Evolutionary conservation across 2,329 filamentous ascomycete species (phyloP).

Genomic region (Fusarium sp.): DNA sequence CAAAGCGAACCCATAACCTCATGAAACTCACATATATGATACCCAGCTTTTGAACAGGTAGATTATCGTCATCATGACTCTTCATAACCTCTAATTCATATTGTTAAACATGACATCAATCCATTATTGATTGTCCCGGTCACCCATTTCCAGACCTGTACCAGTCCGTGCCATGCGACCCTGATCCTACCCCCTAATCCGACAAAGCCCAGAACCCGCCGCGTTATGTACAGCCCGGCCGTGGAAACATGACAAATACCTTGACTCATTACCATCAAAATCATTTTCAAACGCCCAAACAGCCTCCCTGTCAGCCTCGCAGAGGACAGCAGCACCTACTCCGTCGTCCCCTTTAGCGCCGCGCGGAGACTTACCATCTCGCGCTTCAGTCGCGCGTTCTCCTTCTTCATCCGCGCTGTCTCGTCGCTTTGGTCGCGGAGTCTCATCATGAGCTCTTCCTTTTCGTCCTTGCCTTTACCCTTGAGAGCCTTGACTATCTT

Average conservation of each 20-base stretch:
- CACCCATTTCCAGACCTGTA: slow-evolving; percentile 35
- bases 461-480: slow-evolving; percentile 76
- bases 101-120: slow-evolving; percentile 33
- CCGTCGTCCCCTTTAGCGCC: slow-evolving; percentile 56
- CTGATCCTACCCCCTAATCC: slow-evolving; percentile 36
- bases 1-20: slow-evolving; percentile 18
- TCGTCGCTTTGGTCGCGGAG: slow-evolving; percentile 81
- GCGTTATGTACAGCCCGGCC: slow-evolving; percentile 33
- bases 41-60: slow-evolving; percentile 16
- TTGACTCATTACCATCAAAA: slow-evolving; percentile 21
- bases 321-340: slow-evolving; percentile 43
- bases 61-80: slow-evolving; percentile 36
- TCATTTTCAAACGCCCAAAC: slow-evolving; percentile 27
- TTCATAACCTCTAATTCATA: slow-evolving; percentile 36
- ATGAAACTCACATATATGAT: slow-evolving; percentile 2
- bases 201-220: slow-evolving; percentile 21
- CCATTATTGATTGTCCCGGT: slow-evolving; percentile 8
- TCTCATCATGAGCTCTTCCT: slow-evolving; percentile 76
- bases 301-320: slow-evolving; percentile 28
- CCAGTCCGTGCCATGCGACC: slow-evolving; percentile 25
- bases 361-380: slow-evolving; percentile 78
- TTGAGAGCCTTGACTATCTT: slow-evolving; percentile 81
- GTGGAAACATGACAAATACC: slow-evolving; percentile 29
- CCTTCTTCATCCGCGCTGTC: slow-evolving; percentile 78
- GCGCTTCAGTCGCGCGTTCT: slow-evolving; percentile 83